phyloP scores from a whole-genome alignment of 1,284 basidiomycete species.

The Trichosporon faecale region DNA sequence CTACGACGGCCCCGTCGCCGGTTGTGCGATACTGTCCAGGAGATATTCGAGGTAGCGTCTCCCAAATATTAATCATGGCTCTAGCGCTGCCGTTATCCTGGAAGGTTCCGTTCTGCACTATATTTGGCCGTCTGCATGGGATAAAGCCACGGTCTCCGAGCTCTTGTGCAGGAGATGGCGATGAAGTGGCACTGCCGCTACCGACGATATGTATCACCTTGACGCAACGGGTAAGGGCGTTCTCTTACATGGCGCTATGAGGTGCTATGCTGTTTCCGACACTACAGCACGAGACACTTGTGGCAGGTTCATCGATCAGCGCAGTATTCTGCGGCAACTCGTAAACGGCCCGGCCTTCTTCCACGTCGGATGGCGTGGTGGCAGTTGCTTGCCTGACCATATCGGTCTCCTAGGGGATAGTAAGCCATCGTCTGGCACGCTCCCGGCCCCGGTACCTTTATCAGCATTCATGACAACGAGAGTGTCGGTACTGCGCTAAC shows the following conservation, averaged over 20 bases:
- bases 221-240: background rate
- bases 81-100: background rate
- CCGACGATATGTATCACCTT: background rate
- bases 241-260: background rate
- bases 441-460: background rate
- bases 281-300: background rate
- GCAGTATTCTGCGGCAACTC: background rate
- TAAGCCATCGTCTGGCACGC: background rate
- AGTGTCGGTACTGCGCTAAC: background rate
- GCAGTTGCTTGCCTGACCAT: background rate
- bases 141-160: too few species aligned
- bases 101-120: too few species aligned
- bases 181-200: background rate
- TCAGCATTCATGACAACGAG: background rate
- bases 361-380: background rate
- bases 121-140: too few species aligned
- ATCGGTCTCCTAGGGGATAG: background rate
- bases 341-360: background rate
- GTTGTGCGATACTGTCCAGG: background rate
- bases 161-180: background rate
- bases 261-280: background rate
- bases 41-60: background rate
- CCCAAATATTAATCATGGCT: background rate
- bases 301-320: background rate
- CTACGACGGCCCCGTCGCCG: background rate